Conservation (phyloP, 2,329 filamentous ascomycete species). For the Calonectria naviculata region DNA sequence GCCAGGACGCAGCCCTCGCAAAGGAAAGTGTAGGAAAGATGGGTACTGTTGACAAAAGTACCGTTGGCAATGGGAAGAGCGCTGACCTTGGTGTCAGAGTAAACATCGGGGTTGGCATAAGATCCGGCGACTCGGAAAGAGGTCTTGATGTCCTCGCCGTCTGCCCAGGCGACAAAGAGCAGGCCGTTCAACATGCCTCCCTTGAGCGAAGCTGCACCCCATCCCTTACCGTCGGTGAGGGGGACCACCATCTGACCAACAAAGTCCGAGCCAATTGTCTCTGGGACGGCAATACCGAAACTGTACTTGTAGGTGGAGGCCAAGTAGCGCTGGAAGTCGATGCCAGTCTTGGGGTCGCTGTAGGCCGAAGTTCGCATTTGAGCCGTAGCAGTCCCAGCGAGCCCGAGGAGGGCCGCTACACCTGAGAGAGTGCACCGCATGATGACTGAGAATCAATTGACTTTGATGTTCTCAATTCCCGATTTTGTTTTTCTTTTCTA, state of each 20-base stretch:
- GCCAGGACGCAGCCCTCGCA: constrained; percentile 56
- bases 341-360: constrained; percentile 57
- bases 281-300: constrained; percentile 63
- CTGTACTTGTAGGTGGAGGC: constrained; percentile 49
- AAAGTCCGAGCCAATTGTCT: constrained; percentile 60
- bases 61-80: constrained; percentile 60
- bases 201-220: constrained; percentile 59
- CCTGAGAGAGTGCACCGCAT: constrained; percentile 31
- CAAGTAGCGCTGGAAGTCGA: constrained; percentile 53
- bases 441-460: background rate
- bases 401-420: constrained; percentile 33
- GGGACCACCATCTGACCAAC: constrained; percentile 64
- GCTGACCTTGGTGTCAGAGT: constrained; percentile 52
- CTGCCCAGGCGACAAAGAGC: constrained; percentile 61
- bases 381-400: constrained; percentile 31
- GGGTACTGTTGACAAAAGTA: constrained; percentile 63
- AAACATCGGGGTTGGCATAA: constrained; percentile 60
- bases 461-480: background rate
- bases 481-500: background rate
- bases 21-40: constrained; percentile 65
- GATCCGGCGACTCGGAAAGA: constrained; percentile 46
- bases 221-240: constrained; percentile 49
- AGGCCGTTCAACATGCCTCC: constrained; percentile 60
- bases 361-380: constrained; percentile 43
- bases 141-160: constrained; percentile 52